A percentile compares a stretch with the other conserved stretches of the same genome.
These are phyloP conservation scores for Lasiosphaeris hirsuta DNA, from an alignment of 495 filamentous ascomycete species.

Conservation along the genomic window DNA sequence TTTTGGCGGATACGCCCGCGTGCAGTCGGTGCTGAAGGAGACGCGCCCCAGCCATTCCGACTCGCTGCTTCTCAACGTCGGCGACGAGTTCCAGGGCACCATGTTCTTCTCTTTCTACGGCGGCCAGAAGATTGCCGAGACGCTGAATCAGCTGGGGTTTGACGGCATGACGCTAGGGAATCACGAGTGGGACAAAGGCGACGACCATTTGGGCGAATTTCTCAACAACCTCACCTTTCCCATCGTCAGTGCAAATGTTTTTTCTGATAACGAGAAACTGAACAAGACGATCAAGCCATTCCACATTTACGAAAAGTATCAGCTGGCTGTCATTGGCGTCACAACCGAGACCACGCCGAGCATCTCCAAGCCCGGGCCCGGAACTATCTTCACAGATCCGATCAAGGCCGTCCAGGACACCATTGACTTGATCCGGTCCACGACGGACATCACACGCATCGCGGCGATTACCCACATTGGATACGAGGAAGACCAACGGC, in stretches of 20 bases:
- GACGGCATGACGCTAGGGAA: conserved; percentile 60
- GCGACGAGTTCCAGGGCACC: conserved; percentile 61
- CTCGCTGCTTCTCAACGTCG: conserved; percentile 53
- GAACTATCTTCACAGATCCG: conserved; percentile 50
- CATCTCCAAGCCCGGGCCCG: conserved; percentile 49
- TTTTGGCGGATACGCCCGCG: conserved; percentile 56
- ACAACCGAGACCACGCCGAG: conserved; percentile 52
- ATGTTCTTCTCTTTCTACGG: conserved; percentile 57
- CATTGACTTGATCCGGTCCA: conserved; percentile 47
- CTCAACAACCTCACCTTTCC: conserved; percentile 56
- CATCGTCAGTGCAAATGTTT: conserved; percentile 53
- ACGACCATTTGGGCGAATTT: conserved; percentile 49
- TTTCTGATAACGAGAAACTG: conserved; percentile 46
- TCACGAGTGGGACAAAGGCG: conserved; percentile 55
- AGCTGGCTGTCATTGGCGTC: conserved; percentile 55
- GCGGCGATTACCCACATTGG: conserved; percentile 59
- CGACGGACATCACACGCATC: conserved; percentile 50
- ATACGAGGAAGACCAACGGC: conserved; percentile 52
- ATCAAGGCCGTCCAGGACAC: conserved; percentile 50
- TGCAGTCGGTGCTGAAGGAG: conserved; percentile 50
- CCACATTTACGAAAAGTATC: conserved; percentile 52
- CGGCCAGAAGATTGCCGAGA: conserved; percentile 60
- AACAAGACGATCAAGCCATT: conserved; percentile 55
- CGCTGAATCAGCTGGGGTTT: conserved; percentile 56
- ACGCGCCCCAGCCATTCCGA: conserved; percentile 49